Conservation (phyloP, 495 filamentous ascomycete species). For the Cairneyella variabilis region DNA sequence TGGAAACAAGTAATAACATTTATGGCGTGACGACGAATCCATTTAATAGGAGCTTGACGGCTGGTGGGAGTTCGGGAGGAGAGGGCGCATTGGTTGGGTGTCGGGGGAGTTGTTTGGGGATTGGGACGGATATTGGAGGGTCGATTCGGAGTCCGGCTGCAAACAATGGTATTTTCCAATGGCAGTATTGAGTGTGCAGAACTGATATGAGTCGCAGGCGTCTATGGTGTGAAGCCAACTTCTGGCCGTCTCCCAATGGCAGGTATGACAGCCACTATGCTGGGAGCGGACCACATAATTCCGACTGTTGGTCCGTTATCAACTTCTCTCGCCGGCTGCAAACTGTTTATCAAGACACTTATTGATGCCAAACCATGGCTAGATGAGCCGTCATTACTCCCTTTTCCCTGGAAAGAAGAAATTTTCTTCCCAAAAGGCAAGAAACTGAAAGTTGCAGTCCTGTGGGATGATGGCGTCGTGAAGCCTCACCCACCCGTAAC, state of each 20-base stretch:
- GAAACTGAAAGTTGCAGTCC: slow-evolving; percentile 60
- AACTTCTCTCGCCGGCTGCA: slow-evolving; percentile 56
- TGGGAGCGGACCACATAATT: slow-evolving; percentile 56
- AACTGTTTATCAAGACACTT: slow-evolving; percentile 59
- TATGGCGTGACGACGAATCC: slow-evolving; percentile 51
- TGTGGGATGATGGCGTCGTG: slow-evolving; percentile 69
- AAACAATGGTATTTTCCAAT: slow-evolving; percentile 41
- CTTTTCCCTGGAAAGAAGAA: slow-evolving; percentile 54
- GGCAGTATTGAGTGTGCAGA: neutral
- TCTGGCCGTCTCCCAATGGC: slow-evolving; percentile 51
- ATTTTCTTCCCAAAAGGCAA: slow-evolving; percentile 33
- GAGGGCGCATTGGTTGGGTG: slow-evolving; percentile 61
- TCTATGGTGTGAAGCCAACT: slow-evolving; percentile 65
- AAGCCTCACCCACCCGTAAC: slow-evolving; percentile 67
- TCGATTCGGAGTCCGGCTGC: slow-evolving; percentile 64
- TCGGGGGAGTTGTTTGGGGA: slow-evolving; percentile 56
- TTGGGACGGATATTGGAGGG: slow-evolving; percentile 68
- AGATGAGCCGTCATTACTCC: slow-evolving; percentile 52
- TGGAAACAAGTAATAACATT: slow-evolving; percentile 52
- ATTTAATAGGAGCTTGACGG: slow-evolving; percentile 49
- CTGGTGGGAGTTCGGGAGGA: slow-evolving; percentile 63
- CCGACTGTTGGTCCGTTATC: slow-evolving; percentile 61
- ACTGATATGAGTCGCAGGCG: slow-evolving; percentile 6
- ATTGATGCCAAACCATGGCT: slow-evolving; percentile 60
- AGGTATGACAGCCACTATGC: slow-evolving; percentile 44